Evolutionary conservation across 2,329 filamentous ascomycete species (phyloP).

Genomic region (Beauveria asiatica): DNA sequence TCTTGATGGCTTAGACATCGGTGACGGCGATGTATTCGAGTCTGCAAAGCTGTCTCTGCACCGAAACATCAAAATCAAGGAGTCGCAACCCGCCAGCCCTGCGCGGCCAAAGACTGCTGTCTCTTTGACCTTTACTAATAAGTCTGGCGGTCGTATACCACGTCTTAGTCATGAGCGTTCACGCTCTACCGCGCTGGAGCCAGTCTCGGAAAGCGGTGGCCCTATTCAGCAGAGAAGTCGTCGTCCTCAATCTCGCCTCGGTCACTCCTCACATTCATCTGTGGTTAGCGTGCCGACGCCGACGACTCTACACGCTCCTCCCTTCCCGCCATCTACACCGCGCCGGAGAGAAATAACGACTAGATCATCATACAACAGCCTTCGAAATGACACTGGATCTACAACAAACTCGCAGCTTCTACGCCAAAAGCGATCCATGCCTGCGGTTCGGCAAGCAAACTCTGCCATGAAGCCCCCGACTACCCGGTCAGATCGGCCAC

Average conservation of each 20-base stretch:
- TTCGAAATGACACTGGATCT: conserved; percentile 48
- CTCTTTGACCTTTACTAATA: conserved; percentile 86
- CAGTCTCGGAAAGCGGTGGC: conserved; percentile 82
- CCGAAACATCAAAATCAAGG: conserved; percentile 84
- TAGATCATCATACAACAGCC: conserved; percentile 44
- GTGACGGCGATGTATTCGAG: conserved; percentile 73
- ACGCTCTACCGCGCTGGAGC: conserved; percentile 68
- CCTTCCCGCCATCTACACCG: conserved; percentile 50
- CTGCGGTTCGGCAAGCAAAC: conserved; percentile 45
- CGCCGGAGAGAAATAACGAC: conserved; percentile 50
- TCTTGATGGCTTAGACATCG: conserved; percentile 78
- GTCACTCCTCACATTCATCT: conserved; percentile 62
- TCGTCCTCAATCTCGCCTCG: conserved; percentile 58
- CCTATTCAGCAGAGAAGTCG: conserved; percentile 52
- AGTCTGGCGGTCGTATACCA: conserved; percentile 65
- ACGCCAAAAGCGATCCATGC: conserved; percentile 57
- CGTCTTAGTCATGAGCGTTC: conserved; percentile 66
- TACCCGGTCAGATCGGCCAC: conserved; percentile 46
- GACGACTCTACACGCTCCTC: conserved; percentile 44
- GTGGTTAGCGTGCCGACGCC: conserved; percentile 55
- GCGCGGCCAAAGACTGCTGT: conserved; percentile 65
- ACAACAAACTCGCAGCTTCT: conserved; percentile 58
- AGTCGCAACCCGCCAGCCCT: conserved; percentile 59
- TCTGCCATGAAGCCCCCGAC: conserved; percentile 41
- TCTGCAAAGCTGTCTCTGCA: conserved; percentile 76